Base-by-base conservation (phyloP, 352 stramenopile genomes). In the Globisporangium paroecandrum region DNA sequence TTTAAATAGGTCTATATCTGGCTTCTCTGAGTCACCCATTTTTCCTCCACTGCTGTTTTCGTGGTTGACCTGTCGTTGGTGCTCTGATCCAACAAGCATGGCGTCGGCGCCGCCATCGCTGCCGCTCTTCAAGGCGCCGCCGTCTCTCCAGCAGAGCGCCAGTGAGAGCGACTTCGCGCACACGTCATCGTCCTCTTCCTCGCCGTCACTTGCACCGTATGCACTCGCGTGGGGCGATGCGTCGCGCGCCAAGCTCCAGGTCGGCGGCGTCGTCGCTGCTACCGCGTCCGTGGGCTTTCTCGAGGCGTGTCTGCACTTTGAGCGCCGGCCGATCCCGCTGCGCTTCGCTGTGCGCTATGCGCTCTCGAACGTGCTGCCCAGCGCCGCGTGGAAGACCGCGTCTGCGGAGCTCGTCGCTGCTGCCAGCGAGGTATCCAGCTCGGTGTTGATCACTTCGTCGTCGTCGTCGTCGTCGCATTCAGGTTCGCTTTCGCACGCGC, bases 331-430 rank as follows among this genome's bases (percentile, higher is more conserved):
- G 5, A 85, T 94, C 49, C 87, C 87, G 13, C 66, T 94, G 63
- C 81, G 77, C 2, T 91, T 93, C 51, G 87, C 87, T 13, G 56
- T 85, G 6, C 62, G 56, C 34, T 93, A 84, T 49, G 87, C 87
- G 20, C 54, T 76, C n/a, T 71, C 65, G 25, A 94, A 93, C 60
- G 54, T 89, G 0, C 9, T 90, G 34, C 83, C 83, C 7, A 93
- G 84, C 62, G 71, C 75, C 27, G 83, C 92, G 25, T 94, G 85
- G 85, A 73, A 64, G 53, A 85, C 76, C 25, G 62, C 85, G 29
- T 62, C 82, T 0, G 72, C 78, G 5, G 72, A 74, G n/a, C 64
- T 80, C 58, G 74, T 90, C n/a, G 84, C 84, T 1, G 64, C 69
- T 7, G 77, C 72, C 4, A 75, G 74, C 3, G 67, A 69, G 43